Conservation (phyloP, 2,329 filamentous ascomycete genomes). For the Claviceps spartinae region DNA sequence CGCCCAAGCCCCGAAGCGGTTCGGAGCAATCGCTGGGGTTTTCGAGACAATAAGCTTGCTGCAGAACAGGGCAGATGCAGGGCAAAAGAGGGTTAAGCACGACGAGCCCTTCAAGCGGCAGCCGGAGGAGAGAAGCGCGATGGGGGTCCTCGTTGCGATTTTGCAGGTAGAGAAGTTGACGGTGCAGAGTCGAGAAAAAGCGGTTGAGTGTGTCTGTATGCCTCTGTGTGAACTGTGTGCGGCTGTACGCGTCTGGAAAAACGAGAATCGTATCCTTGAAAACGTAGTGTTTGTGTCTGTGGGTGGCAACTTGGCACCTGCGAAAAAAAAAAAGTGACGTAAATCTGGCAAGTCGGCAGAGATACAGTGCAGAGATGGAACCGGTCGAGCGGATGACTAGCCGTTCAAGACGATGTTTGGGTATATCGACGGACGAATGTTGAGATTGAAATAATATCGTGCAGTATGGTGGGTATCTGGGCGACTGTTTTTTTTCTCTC, state of each 20-base stretch:
- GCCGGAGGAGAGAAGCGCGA: not conserved
- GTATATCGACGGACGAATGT: not conserved
- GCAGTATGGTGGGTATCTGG: constrained; percentile 2
- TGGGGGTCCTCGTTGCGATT: not conserved
- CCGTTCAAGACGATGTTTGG: not conserved
- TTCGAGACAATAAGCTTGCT: not conserved
- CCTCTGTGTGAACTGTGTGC: not conserved
- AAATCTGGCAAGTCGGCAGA: not conserved
- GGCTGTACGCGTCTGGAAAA: not conserved
- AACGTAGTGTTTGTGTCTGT: not conserved
- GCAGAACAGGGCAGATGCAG: not conserved
- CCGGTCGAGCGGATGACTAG: not conserved
- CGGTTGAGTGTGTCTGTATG: not conserved
- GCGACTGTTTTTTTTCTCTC: not conserved
- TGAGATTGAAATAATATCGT: not conserved
- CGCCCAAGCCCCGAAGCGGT: constrained; percentile 4
- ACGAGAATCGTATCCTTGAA: not conserved
- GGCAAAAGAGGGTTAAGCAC: not conserved
- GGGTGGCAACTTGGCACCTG: not conserved
- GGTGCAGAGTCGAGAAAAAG: not conserved
- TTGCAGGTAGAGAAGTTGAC: not conserved
- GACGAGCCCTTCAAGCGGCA: not conserved
- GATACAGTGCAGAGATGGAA: not conserved
- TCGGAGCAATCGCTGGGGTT: not conserved
- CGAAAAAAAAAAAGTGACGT: constrained; percentile 2